These are phyloP conservation scores for Aegilops bicornis DNA, from an alignment of 176 grass and related monocot genomes.

Conservation along the genomic window DNA sequence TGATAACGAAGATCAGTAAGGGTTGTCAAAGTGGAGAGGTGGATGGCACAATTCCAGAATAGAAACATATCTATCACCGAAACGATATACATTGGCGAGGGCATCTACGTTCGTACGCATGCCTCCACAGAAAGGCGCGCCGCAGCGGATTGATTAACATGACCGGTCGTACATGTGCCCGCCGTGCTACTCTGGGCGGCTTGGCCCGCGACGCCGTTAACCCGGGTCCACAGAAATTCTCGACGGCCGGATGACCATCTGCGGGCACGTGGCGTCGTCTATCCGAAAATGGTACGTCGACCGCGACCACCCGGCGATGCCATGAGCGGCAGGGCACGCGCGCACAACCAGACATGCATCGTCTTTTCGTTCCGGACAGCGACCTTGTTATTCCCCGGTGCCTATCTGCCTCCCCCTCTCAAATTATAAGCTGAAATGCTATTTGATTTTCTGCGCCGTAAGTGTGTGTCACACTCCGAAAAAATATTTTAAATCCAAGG, in stretches of 20 bases:
- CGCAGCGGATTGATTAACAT: too few species aligned
- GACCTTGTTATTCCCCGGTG: not conserved
- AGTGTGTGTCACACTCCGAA: not conserved
- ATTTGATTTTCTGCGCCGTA: not conserved
- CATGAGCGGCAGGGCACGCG: conserved; percentile 24
- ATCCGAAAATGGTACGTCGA: not conserved
- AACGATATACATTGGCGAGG: too few species aligned
- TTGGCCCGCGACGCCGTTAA: not conserved
- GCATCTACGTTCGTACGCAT: not conserved
- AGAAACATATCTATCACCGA: too few species aligned
- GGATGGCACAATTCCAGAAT: too few species aligned
- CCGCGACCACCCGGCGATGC: not conserved
- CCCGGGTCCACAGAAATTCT: not conserved
- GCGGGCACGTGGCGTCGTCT: not conserved
- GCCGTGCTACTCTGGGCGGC: not conserved
- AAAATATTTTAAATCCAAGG: not conserved
- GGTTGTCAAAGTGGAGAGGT: too few species aligned
- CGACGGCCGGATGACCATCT: not conserved
- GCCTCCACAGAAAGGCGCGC: not conserved
- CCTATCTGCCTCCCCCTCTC: not conserved
- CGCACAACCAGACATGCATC: not conserved
- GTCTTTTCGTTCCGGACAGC: conserved; percentile 13
- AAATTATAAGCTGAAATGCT: not conserved
- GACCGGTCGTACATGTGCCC: not conserved
- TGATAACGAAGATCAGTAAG: too few species aligned